Conservation (phyloP, 805 yeast genomes). For the Suhomyces vadensis region DNA sequence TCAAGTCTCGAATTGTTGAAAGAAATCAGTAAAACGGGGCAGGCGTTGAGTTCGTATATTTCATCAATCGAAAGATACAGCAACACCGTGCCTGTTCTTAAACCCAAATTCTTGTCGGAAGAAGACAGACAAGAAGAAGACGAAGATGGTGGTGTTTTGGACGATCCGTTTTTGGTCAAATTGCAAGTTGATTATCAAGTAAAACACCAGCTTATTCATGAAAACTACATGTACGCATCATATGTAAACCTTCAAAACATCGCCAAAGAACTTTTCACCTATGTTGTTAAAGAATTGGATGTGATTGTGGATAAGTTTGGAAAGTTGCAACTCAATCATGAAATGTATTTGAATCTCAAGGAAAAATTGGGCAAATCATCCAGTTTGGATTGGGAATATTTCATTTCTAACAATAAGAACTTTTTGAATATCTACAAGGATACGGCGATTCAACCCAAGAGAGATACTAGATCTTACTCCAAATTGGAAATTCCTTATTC, state of each 20-base stretch:
- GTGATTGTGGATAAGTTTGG: conserved; percentile 35
- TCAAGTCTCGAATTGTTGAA: conserved; percentile 35
- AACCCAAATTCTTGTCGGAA: conserved; percentile 17
- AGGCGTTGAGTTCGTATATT: conserved; percentile 42
- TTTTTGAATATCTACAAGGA: conserved; percentile 24
- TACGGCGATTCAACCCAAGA: conserved; percentile 17
- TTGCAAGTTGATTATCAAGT: conserved; percentile 41
- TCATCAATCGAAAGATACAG: conserved; percentile 36
- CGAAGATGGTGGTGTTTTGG: conserved; percentile 29
- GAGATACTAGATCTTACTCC: conserved; percentile 21
- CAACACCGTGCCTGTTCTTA: conserved; percentile 36
- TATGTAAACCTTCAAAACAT: conserved; percentile 44
- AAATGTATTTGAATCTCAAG: conserved; percentile 27
- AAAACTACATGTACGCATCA: conserved; percentile 43
- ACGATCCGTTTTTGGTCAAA: conserved; percentile 45
- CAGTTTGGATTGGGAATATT: conserved; percentile 39
- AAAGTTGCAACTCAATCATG: conserved; percentile 24
- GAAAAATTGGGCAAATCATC: conserved; percentile 27
- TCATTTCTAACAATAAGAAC: conserved; percentile 33
- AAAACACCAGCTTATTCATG: conserved; percentile 42
- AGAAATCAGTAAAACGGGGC: conserved; percentile 60
- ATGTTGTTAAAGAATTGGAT: conserved; percentile 39
- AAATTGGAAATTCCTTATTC: conserved; percentile 35
- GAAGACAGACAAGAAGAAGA: conserved; percentile 24
- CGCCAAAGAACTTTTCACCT: conserved; percentile 37